These are phyloP conservation scores for Arabidopsis hybrid DNA, from an alignment of 441 rosid genomes.

Conservation along the genomic window DNA sequence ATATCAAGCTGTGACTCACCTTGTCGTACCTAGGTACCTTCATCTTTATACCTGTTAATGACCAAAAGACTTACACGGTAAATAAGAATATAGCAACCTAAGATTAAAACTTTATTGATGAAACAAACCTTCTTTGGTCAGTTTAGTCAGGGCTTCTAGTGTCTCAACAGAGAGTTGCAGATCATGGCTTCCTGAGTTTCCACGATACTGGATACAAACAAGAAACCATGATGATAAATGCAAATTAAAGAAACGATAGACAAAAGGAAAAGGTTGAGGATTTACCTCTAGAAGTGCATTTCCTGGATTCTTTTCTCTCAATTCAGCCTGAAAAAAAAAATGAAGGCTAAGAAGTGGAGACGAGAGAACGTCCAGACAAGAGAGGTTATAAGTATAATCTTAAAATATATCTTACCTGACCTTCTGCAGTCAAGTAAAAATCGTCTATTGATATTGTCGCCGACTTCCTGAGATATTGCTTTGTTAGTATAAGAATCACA, in stretches of 20 bases:
- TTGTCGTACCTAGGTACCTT: slow-evolving; percentile 92
- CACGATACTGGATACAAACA: slow-evolving; percentile 67
- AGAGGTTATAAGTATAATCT: slow-evolving; percentile 24
- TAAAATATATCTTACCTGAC: slow-evolving; percentile 62
- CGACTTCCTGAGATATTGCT: slow-evolving; percentile 64
- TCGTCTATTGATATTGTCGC: slow-evolving; percentile 94
- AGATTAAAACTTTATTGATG: slow-evolving; percentile 1
- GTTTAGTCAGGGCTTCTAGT: slow-evolving; percentile 58
- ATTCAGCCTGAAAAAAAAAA: slow-evolving; percentile 61
- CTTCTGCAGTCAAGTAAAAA: slow-evolving; percentile 88
- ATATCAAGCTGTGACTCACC: slow-evolving; percentile 49
- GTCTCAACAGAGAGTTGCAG: slow-evolving; percentile 83
- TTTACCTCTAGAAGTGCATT: slow-evolving; percentile 87
- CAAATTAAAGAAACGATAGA: slow-evolving; percentile 1
- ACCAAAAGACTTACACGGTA: slow-evolving; percentile 32
- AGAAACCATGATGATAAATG: neutral
- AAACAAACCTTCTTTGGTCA: slow-evolving; percentile 74
- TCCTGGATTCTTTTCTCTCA: slow-evolving; percentile 78
- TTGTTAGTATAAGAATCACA: slow-evolving; percentile 10
- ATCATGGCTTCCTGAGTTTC: slow-evolving; percentile 99
- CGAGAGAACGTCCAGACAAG: slow-evolving; percentile 20
- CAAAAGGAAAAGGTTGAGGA: slow-evolving; percentile 10
- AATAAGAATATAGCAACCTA: slow-evolving; percentile 27
- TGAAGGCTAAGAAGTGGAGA: slow-evolving; percentile 12
- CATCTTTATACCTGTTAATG: slow-evolving; percentile 81